These are phyloP conservation scores for Torulaspora microellipsoides DNA, from an alignment of 805 yeast species.

Conservation along the genomic window DNA sequence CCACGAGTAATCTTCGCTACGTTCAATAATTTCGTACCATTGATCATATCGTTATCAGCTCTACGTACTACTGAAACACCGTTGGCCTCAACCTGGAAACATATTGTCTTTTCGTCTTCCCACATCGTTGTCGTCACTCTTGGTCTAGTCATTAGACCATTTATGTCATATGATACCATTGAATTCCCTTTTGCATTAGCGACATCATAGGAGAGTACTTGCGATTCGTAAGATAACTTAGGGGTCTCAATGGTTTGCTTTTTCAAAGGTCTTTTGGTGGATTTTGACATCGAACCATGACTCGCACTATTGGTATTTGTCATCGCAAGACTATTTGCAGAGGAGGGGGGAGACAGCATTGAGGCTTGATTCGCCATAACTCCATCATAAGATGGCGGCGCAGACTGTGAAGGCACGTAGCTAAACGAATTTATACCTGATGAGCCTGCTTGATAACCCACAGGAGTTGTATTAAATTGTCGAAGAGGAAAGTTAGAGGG, in stretches of 20 bases:
- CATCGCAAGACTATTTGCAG: background rate
- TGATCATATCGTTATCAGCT: conserved; percentile 80
- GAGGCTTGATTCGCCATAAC: background rate
- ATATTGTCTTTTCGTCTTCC: conserved; percentile 83
- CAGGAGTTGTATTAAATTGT: conserved; percentile 13
- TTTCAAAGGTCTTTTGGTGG: conserved; percentile 4
- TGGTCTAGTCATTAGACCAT: conserved; percentile 37
- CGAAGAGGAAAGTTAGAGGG: conserved; percentile 10
- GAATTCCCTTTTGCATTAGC: conserved; percentile 2
- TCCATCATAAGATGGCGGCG: background rate
- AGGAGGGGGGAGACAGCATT: conserved; percentile 3
- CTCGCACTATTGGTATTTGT: background rate
- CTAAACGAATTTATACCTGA: conserved; percentile 3
- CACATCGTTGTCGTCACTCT: conserved; percentile 80
- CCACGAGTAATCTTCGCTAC: conserved; percentile 89
- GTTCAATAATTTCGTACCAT: conserved; percentile 77
- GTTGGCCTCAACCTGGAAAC: conserved; percentile 81
- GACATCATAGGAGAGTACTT: conserved; percentile 13
- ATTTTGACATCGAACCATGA: background rate
- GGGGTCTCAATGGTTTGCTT: conserved; percentile 4
- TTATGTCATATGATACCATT: conserved; percentile 5
- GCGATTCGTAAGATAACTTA: conserved; percentile 4
- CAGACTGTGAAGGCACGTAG: conserved; percentile 6
- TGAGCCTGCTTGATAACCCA: conserved; percentile 3
- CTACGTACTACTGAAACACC: conserved; percentile 77